A percentile compares a stretch with the other conserved stretches of the same genome.
These are phyloP conservation scores for Nematocida sp. DNA, from an alignment of 371 early-diverging fungal genomes.

Conservation along the genomic window DNA sequence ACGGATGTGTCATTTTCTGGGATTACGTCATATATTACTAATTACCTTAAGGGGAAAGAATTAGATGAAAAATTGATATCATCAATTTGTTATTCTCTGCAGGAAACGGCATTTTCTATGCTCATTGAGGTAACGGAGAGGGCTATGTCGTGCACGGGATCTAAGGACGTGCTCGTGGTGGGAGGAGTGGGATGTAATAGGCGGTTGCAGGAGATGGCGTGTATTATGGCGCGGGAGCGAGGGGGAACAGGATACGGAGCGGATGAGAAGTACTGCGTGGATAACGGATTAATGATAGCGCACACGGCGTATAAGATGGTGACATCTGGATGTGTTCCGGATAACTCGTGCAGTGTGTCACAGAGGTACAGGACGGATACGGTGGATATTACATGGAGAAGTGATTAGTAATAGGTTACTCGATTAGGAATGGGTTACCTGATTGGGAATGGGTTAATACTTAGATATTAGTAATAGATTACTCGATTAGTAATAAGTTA, in stretches of 20 bases:
- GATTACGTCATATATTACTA: conserved; percentile 80
- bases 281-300: conserved; percentile 99
- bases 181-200: conserved; percentile 92
- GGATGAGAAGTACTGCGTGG: conserved; percentile 94
- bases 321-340: conserved; percentile 66
- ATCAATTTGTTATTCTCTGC: conserved; percentile 90
- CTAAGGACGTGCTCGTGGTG: conserved; percentile 85
- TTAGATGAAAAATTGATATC: conserved; percentile 69
- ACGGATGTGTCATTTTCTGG: conserved; percentile 99
- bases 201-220: conserved; percentile 95
- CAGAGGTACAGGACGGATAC: conserved; percentile 85
- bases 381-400: conserved; percentile 79
- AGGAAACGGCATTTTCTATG: conserved; percentile 96
- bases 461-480: too few relatives aligned
- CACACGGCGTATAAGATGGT: conserved; percentile 75
- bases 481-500: too few relatives aligned
- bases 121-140: conserved; percentile 96
- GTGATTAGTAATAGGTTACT: too few relatives aligned
- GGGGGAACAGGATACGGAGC: conserved; percentile 82
- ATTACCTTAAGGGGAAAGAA: conserved; percentile 60
- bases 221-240: conserved; percentile 81
- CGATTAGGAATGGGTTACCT: not conserved
- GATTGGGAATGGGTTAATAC: not conserved
- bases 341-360: conserved; percentile 81
- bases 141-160: conserved; percentile 94